Conservation (phyloP, 2,329 filamentous ascomycete species). For the Lasiodiplodia sp. region DNA sequence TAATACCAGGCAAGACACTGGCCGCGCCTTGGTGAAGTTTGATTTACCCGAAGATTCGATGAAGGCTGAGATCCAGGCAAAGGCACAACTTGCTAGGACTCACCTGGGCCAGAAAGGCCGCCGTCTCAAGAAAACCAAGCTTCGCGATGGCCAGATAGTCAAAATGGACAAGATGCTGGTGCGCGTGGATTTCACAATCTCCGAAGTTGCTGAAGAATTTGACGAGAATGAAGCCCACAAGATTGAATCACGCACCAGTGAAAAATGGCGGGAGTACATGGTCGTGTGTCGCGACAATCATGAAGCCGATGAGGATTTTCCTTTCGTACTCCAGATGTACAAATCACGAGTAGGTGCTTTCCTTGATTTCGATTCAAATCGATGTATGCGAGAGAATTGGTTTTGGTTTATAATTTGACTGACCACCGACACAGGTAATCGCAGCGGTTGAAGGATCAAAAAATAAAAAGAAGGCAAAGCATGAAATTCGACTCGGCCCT, state of each 20-base stretch:
- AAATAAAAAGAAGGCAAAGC: constrained; percentile 61
- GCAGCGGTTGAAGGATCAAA: constrained; percentile 63
- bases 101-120: constrained; percentile 44
- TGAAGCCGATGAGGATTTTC: constrained; percentile 53
- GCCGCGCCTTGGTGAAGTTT: constrained; percentile 51
- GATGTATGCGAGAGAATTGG: not conserved
- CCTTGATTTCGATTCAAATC: not conserved
- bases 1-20: not conserved
- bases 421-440: constrained; percentile 55
- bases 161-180: constrained; percentile 75
- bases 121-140: constrained; percentile 48
- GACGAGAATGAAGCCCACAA: constrained; percentile 69
- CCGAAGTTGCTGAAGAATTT: constrained; percentile 65
- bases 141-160: constrained; percentile 66
- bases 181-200: constrained; percentile 62
- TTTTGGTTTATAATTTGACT: not conserved
- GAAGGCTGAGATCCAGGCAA: constrained; percentile 47
- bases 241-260: constrained; percentile 63
- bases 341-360: constrained; percentile 58
- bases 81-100: constrained; percentile 50
- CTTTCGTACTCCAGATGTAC: constrained; percentile 66
- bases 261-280: constrained; percentile 72
- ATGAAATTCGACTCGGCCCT: constrained; percentile 63
- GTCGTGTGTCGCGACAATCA: constrained; percentile 66
- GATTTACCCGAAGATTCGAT: constrained; percentile 50